Evolutionary conservation across 225 moss, liverwort and hornwort genomes (phyloP).

Genomic region (Thuidium tamariscinum): DNA sequence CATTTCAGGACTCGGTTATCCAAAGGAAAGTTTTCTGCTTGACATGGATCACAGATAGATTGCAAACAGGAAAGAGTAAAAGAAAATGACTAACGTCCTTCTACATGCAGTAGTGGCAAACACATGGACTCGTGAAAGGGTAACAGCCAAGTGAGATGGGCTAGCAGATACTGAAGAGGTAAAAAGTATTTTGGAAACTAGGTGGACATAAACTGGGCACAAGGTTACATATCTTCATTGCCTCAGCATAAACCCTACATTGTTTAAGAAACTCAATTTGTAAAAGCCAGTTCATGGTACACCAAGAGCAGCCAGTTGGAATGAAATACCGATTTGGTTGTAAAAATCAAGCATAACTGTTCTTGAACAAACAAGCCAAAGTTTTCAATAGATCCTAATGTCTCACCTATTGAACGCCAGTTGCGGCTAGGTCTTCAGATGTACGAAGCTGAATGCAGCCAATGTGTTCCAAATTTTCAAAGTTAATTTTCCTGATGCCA

Average conservation of each 20-base stretch:
- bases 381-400: background rate
- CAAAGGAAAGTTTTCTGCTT: background rate
- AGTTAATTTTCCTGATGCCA: background rate
- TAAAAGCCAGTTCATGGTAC: background rate
- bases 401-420: background rate
- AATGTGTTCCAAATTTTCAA: background rate
- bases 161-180: background rate
- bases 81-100: background rate
- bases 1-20: background rate
- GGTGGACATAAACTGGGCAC: background rate
- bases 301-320: background rate
- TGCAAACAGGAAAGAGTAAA: background rate
- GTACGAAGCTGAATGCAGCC: background rate
- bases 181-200: background rate
- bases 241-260: background rate
- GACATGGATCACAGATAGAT: background rate
- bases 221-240: background rate
- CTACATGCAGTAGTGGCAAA: background rate
- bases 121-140: background rate
- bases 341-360: background rate
- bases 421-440: background rate
- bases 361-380: background rate
- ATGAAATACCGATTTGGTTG: background rate
- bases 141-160: background rate
- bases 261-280: background rate